A percentile compares a stretch with the other conserved stretches of the same genome.
Conservation (phyloP, 805 yeast genomes). For the Candida schatavii region DNA sequence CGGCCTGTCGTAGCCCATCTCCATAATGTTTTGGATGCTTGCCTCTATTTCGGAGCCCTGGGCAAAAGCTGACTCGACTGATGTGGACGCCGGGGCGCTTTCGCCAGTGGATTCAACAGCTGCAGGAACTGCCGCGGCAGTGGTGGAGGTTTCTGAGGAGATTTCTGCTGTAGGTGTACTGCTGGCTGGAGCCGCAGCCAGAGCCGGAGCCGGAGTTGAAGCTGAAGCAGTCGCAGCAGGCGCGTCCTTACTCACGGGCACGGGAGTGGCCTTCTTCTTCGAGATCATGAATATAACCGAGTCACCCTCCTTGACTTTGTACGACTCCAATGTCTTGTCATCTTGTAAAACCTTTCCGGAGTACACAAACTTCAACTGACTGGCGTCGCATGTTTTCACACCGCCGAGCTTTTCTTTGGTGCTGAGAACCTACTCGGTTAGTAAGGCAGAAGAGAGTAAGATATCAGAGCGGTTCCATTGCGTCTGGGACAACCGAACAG, state of each 20-base stretch:
- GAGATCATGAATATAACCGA: slow-evolving; percentile 92
- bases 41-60: slow-evolving; percentile 76
- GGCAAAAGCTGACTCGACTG: slow-evolving; percentile 57
- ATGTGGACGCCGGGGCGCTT: slow-evolving; percentile 4
- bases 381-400: slow-evolving; percentile 62
- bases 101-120: slow-evolving; percentile 12
- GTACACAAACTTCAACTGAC: slow-evolving; percentile 84
- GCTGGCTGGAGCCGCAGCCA: slow-evolving; percentile 17
- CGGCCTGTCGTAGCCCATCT: slow-evolving; percentile 90
- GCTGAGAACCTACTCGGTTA: slow-evolving; percentile 50
- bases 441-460: too few species aligned
- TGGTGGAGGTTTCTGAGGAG: slow-evolving; percentile 11
- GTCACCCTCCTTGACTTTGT: slow-evolving; percentile 79
- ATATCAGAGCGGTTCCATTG: too few species aligned
- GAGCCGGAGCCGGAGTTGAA: slow-evolving; percentile 21
- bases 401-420: slow-evolving; percentile 73
- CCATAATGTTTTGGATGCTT: slow-evolving; percentile 80
- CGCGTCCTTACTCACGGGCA: slow-evolving; percentile 14
- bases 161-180: slow-evolving; percentile 2
- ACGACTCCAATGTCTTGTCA: slow-evolving; percentile 66
- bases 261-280: slow-evolving; percentile 26
- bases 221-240: slow-evolving; percentile 16
- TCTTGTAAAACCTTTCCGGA: slow-evolving; percentile 90
- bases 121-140: slow-evolving; percentile 14
- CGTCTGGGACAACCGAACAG: too few species aligned